A percentile compares a stretch with the other conserved stretches of the same genome.
Evolutionary conservation across 1,284 basidiomycete genomes (phyloP).

Genomic region (Sporisorium graminicola): DNA sequence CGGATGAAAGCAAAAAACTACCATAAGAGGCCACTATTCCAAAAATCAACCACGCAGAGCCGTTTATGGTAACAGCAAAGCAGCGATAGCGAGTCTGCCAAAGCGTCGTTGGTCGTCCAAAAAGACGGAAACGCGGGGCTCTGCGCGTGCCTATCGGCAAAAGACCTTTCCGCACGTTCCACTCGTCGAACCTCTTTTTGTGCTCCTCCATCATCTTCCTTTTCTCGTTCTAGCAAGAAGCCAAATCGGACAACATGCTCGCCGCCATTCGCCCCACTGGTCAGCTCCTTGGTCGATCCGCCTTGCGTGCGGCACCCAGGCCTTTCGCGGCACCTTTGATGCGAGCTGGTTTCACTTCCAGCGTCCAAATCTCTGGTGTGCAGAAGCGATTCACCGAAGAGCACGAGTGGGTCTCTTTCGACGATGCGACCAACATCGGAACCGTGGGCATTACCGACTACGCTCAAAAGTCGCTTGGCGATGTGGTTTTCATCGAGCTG

Average conservation of each 20-base stretch:
- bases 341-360: slow-evolving; percentile 45
- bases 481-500: slow-evolving; percentile 97
- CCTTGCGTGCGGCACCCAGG: slow-evolving; percentile 39
- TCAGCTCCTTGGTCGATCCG: slow-evolving; percentile 23
- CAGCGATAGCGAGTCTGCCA: background rate
- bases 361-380: slow-evolving; percentile 30
- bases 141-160: background rate
- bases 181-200: background rate
- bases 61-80: slow-evolving; percentile 4
- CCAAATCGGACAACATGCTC: slow-evolving; percentile 27
- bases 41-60: background rate
- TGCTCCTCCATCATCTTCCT: slow-evolving; percentile 15
- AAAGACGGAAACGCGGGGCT: background rate
- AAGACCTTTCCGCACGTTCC: slow-evolving; percentile 12
- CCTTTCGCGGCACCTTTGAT: slow-evolving; percentile 27
- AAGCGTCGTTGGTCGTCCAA: background rate
- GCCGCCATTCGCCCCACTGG: slow-evolving; percentile 38
- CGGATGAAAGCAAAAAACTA: background rate
- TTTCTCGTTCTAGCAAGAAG: no score
- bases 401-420: slow-evolving; percentile 89
- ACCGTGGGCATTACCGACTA: slow-evolving; percentile 92
- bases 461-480: slow-evolving; percentile 91
- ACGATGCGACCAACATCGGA: slow-evolving; percentile 83
- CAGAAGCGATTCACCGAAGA: slow-evolving; percentile 76
- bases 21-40: background rate